A percentile compares a stretch with the other conserved stretches of the same genome.
phyloP scores from a whole-genome alignment of 176 grass and related monocot species.

The Aegilops speltoides region DNA sequence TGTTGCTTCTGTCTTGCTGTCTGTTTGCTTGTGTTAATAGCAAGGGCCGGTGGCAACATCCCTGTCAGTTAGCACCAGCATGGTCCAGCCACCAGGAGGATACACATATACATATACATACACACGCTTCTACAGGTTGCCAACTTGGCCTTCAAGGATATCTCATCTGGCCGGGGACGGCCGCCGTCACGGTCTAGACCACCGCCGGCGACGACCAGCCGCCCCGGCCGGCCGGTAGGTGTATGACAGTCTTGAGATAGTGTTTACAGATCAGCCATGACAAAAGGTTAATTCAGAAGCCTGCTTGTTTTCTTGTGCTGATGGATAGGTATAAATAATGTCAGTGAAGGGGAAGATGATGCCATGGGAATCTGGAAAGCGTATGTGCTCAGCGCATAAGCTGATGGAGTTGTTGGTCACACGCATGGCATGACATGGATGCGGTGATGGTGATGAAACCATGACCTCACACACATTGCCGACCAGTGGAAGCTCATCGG shows the following conservation, averaged over 20 bases:
- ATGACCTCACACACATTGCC: conserved; percentile 28
- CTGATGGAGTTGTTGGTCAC: conserved; percentile 29
- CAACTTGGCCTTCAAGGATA: conserved; percentile 26
- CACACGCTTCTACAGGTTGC: conserved; percentile 19
- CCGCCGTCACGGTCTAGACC: background rate
- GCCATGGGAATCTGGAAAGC: conserved; percentile 8
- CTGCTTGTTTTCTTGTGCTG: conserved; percentile 15
- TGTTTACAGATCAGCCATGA: background rate
- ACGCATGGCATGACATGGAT: conserved; percentile 28
- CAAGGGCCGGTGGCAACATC: conserved; percentile 21
- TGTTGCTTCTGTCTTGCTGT: background rate
- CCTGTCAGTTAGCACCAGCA: conserved; percentile 30
- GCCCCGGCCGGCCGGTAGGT: background rate
- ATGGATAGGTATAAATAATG: conserved; percentile 18
- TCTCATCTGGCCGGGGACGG: background rate
- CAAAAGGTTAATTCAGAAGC: conserved; percentile 6
- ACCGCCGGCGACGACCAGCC: background rate
- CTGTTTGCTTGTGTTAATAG: conserved; percentile 27
- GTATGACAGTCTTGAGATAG: background rate
- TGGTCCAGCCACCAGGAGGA: conserved; percentile 40
- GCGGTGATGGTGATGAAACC: background rate
- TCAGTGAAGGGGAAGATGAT: background rate
- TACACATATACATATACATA: background rate
- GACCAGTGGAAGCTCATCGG: conserved; percentile 24
- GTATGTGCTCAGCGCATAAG: conserved; percentile 22